These are phyloP conservation scores for Kwoniella pini DNA, from an alignment of 768 basidiomycete species.

Conservation along the genomic window DNA sequence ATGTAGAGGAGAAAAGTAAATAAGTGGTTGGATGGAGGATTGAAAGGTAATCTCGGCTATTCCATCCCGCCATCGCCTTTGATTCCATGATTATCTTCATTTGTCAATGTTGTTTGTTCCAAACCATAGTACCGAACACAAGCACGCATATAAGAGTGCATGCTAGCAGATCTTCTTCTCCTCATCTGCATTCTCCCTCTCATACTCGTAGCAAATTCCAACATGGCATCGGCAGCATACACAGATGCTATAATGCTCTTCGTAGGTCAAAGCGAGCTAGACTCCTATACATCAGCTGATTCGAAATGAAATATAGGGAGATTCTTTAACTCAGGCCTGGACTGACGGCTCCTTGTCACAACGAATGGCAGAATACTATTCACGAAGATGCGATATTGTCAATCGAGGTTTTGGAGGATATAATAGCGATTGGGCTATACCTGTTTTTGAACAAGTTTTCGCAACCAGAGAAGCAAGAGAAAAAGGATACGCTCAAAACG, in stretches of 20 bases:
- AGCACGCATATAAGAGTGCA: no score
- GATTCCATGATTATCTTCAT: no score
- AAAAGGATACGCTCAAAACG: constrained; percentile 58
- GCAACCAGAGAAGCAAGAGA: constrained; percentile 61
- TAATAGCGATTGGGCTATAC: constrained; percentile 78
- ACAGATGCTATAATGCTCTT: constrained; percentile 50
- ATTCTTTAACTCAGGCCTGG: constrained; percentile 49
- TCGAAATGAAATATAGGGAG: constrained; percentile 33
- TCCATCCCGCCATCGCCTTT: background rate
- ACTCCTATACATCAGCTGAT: no score
- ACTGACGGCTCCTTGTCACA: constrained; percentile 64
- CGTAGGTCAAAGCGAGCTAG: constrained; percentile 32
- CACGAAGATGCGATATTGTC: constrained; percentile 77
- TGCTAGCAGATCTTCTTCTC: background rate
- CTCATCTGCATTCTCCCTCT: background rate
- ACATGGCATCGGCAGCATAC: constrained; percentile 32
- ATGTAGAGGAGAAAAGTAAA: background rate
- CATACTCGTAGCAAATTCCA: background rate
- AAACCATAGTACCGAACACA: no score
- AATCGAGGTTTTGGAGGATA: constrained; percentile 75
- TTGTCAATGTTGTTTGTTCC: no score
- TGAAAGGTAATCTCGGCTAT: background rate
- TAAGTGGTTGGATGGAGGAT: background rate
- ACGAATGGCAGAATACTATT: constrained; percentile 71
- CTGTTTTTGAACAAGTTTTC: constrained; percentile 72